phyloP scores from a whole-genome alignment of 306 rosid species.

The Macrotyloma uniflorum region DNA sequence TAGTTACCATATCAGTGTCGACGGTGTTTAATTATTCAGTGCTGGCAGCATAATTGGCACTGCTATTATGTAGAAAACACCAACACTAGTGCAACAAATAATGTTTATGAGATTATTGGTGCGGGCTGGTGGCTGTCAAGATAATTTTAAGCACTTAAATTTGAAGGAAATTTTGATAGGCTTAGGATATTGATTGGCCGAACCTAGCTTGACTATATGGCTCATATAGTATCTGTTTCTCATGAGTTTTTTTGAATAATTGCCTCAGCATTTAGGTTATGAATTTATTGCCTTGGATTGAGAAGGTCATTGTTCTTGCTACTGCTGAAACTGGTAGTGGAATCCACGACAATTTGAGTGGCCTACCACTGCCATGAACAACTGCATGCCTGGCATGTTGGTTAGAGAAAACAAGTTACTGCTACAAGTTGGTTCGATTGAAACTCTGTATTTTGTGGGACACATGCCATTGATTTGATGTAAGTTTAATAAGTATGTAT shows the following conservation, averaged over 20 bases:
- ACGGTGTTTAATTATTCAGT: conserved; percentile 23
- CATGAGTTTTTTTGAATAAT: neutral
- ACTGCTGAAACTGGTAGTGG: conserved; percentile 3
- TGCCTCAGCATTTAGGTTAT: neutral
- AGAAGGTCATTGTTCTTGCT: conserved; percentile 24
- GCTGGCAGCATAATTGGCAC: conserved; percentile 36
- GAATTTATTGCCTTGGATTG: conserved; percentile 4
- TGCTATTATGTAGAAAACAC: conserved; percentile 14
- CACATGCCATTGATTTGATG: conserved; percentile 9
- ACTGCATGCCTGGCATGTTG: conserved; percentile 33
- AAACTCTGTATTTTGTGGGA: conserved; percentile 37
- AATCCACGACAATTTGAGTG: conserved; percentile 38
- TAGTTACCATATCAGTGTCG: neutral
- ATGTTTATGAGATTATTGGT: conserved; percentile 12
- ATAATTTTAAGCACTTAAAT: conserved; percentile 9
- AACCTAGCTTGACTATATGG: neutral
- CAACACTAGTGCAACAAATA: conserved; percentile 3
- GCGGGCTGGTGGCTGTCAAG: neutral
- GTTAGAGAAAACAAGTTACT: conserved; percentile 11
- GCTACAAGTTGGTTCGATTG: conserved; percentile 23
- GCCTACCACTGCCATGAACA: conserved; percentile 35
- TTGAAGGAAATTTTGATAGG: neutral
- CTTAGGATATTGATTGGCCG: neutral
- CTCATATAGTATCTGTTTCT: conserved; percentile 20
- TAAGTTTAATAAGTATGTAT: no score